Evolutionary conservation across 2,329 filamentous ascomycete genomes (phyloP), one percentile per base, ranked within the genome.

Genomic region (Microcera coccophila): DNA sequence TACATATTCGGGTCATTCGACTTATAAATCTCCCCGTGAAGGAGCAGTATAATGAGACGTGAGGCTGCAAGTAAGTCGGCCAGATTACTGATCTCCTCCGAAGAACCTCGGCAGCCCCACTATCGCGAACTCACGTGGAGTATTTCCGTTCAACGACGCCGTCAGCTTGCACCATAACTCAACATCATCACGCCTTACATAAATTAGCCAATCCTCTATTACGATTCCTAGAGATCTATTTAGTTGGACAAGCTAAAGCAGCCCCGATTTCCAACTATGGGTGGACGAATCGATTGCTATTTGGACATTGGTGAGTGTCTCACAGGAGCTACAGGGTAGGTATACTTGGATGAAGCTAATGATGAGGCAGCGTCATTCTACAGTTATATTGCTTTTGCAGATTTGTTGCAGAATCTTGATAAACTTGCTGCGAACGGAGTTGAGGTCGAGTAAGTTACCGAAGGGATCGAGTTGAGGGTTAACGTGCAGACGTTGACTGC

Each of bases 361-460:
- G 7, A 3, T 4, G 16, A 34, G 5, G 19, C 31, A 89, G 85
- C 82, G 41, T 90, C 86, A 18, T 66, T 76, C 36, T 82, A 76
- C 54, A 79, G 76, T 64, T 82, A 79, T 52, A 56, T 80, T 14
- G 67, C 69, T 16, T 71, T 86, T 38, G 59, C 71, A 1, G 75
- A 87, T 57, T 66, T 89, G 18, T 67, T 74, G 22, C 71, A 70
- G 39, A 82, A 83, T 52, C 63, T 74, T 32, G 63, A 71, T 1
- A 60, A 72, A 2, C 71, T 90, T 3, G 65, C 69, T 37, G 72
- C 74, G 9, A 71, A 87, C 61, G 71, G 71, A 22, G 74, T 89
- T 5, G 69, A 81, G 26, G 65, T 90, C 22, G 81, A 88, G 85
- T 87, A 67, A 54, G 80, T 42, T 18, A n/a, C n/a, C n/a, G n/a